phyloP scores from a whole-genome alignment of 768 basidiomycete genomes.

The Serendipita sp. region DNA sequence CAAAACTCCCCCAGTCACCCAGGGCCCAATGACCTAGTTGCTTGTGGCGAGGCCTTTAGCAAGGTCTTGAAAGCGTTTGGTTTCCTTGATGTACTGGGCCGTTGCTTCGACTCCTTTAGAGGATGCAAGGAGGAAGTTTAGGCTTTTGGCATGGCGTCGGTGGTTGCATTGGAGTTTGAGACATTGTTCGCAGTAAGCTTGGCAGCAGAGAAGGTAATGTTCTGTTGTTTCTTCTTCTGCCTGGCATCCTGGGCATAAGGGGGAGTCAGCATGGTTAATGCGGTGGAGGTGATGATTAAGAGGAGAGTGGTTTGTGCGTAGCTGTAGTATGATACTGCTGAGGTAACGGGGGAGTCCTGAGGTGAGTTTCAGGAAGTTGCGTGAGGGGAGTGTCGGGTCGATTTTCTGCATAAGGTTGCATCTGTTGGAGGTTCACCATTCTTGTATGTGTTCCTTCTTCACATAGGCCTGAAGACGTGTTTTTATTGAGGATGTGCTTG shows the following conservation, averaged over 20 bases:
- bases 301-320: neutral
- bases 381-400: neutral
- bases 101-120: neutral
- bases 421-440: neutral
- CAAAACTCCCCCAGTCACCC: too few relatives aligned
- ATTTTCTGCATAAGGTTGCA: neutral
- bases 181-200: neutral
- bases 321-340: neutral
- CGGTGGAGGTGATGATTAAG: neutral
- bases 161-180: neutral
- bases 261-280: neutral
- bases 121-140: neutral
- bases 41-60: neutral
- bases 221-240: neutral
- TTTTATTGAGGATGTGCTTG: constrained; percentile 12
- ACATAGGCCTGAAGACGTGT: neutral
- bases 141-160: neutral
- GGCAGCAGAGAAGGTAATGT: neutral
- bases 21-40: neutral
- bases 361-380: neutral
- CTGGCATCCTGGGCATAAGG: neutral
- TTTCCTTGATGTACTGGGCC: neutral
- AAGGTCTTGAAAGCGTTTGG: neutral
- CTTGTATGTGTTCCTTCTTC: neutral
- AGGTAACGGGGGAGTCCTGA: neutral